These are phyloP conservation scores for Amyloporia xantha DNA, from an alignment of 768 basidiomycete species.

Conservation along the genomic window DNA sequence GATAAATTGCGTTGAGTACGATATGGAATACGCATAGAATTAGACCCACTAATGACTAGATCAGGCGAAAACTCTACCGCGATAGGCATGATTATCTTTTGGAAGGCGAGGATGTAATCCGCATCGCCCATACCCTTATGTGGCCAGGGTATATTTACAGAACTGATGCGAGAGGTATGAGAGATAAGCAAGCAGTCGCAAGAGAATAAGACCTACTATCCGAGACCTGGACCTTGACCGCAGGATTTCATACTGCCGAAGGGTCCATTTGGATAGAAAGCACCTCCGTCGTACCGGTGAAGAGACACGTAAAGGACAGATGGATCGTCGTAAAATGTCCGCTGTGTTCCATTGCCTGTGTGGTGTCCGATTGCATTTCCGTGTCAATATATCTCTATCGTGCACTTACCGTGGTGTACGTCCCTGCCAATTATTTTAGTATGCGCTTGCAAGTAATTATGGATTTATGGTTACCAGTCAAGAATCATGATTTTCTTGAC, in stretches of 20 bases:
- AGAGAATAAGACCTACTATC: constrained; percentile 55
- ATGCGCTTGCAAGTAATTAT: background rate
- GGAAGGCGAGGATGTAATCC: constrained; percentile 96
- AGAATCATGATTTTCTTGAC: constrained; percentile 84
- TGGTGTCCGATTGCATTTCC: no score
- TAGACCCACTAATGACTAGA: constrained; percentile 80
- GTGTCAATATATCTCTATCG: background rate
- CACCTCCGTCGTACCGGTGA: constrained; percentile 89
- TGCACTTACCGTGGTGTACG: constrained; percentile 80
- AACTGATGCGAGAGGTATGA: constrained; percentile 39
- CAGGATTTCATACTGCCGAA: constrained; percentile 84
- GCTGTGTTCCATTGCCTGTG: constrained; percentile 92
- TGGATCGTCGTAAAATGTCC: constrained; percentile 91
- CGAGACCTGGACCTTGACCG: constrained; percentile 77
- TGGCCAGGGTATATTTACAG: constrained; percentile 96
- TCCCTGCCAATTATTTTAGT: constrained; percentile 52
- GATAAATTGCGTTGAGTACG: background rate
- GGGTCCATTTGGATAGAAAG: constrained; percentile 88
- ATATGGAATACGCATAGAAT: background rate
- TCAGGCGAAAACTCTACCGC: constrained; percentile 96
- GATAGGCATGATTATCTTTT: constrained; percentile 93
- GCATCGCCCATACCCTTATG: constrained; percentile 83
- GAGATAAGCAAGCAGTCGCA: background rate
- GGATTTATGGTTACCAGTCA: constrained; percentile 64
- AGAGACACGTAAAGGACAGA: constrained; percentile 89